Conservation (phyloP, 495 filamentous ascomycete genomes). For the Amphirosellinia nigrospora region DNA sequence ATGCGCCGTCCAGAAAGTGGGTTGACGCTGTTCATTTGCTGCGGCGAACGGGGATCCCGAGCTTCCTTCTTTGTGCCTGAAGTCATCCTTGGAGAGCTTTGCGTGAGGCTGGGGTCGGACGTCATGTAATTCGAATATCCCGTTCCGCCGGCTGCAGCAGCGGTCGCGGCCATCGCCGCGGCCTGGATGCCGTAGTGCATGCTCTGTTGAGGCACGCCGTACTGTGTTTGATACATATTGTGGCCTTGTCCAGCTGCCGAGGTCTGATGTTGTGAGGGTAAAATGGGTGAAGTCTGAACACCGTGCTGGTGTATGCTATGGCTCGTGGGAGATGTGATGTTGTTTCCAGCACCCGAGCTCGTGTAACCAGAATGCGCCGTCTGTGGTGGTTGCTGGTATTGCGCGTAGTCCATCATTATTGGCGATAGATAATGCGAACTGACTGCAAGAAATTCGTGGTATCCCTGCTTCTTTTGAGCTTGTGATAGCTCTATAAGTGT, state of each 20-base stretch:
- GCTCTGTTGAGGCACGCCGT: constrained; percentile 60
- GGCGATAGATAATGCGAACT: constrained; percentile 39
- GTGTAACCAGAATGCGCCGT: constrained; percentile 62
- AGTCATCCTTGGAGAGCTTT: constrained; percentile 66
- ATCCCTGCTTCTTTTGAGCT: constrained; percentile 38
- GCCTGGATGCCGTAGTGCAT: constrained; percentile 72
- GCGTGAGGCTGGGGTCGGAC: constrained; percentile 59
- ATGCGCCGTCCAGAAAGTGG: constrained; percentile 57
- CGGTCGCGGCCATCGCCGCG: constrained; percentile 73
- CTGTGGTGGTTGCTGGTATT: constrained; percentile 67
- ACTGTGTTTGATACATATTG: constrained; percentile 64
- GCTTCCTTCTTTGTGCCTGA: constrained; percentile 62
- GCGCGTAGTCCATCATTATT: constrained; percentile 74
- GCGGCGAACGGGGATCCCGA: constrained; percentile 65
- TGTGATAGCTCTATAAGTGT: constrained; percentile 36
- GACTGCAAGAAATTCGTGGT: constrained; percentile 40
- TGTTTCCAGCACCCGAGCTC: constrained; percentile 61
- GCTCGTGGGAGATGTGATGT: constrained; percentile 65
- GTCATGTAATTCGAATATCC: constrained; percentile 61
- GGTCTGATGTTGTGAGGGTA: constrained; percentile 64
- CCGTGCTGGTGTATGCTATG: constrained; percentile 61
- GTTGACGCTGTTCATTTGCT: constrained; percentile 62
- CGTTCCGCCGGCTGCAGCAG: constrained; percentile 67
- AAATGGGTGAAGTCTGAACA: constrained; percentile 66
- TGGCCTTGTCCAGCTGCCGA: constrained; percentile 60